These are phyloP conservation scores for Ophiostoma triangulosporum DNA, from an alignment of 2,329 filamentous ascomycete species.

Conservation along the genomic window DNA sequence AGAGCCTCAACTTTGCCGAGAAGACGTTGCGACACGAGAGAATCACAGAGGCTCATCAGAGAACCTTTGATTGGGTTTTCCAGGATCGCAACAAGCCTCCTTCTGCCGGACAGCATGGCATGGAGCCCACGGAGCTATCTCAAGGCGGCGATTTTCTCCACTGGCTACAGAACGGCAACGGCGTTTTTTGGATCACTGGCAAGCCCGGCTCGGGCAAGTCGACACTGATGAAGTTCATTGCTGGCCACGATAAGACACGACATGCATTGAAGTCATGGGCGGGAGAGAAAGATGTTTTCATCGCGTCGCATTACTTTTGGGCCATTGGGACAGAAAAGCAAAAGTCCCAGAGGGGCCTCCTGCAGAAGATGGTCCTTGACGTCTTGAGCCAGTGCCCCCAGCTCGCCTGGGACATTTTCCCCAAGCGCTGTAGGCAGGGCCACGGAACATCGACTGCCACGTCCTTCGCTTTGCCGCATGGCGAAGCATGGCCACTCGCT, in stretches of 20 bases:
- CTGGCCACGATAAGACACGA: neutral
- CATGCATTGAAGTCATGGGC: neutral
- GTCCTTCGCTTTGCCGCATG: neutral
- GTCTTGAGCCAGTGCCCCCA: conserved; percentile 2
- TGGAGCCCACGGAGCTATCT: no score
- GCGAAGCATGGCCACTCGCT: neutral
- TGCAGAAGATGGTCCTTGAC: conserved; percentile 4
- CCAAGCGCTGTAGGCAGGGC: neutral
- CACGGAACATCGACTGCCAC: neutral
- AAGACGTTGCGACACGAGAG: neutral
- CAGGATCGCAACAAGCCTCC: neutral
- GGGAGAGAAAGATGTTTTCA: neutral
- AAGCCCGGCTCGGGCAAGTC: conserved; percentile 7
- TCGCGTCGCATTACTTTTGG: conserved; percentile 6
- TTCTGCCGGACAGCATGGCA: no score
- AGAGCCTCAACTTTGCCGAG: neutral
- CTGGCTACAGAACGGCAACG: conserved; percentile 3
- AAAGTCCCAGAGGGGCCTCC: conserved; percentile 4
- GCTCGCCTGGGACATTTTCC: neutral
- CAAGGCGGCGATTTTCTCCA: neutral
- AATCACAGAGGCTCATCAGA: conserved; percentile 1
- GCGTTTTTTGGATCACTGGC: conserved; percentile 7
- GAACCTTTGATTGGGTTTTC: conserved; percentile 6
- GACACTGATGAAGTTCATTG: conserved; percentile 9
- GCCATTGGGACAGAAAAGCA: conserved; percentile 2